Evolutionary conservation across 169 alveolate species (phyloP).

Genomic region (Plasmodium knowlesi): DNA sequence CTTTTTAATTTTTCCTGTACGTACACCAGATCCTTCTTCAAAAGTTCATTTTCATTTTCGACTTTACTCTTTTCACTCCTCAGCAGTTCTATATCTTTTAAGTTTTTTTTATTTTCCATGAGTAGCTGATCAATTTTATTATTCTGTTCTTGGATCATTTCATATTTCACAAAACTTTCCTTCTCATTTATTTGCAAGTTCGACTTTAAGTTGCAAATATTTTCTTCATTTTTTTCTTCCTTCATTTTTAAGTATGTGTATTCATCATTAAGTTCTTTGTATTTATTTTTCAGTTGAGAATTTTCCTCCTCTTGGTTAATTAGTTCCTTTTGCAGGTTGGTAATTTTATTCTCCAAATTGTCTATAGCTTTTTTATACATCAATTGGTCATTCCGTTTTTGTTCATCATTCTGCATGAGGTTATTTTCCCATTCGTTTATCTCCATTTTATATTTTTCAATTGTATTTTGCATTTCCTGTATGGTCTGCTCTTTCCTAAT

Average conservation of each 20-base stretch:
- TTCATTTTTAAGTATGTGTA: slow-evolving; percentile 2
- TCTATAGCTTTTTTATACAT: neutral
- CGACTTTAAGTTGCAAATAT: slow-evolving; percentile 16
- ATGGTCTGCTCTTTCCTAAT: neutral
- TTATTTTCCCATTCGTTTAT: neutral
- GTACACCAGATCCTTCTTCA: slow-evolving; percentile 42
- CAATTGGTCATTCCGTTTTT: neutral
- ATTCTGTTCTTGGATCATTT: slow-evolving; percentile 52
- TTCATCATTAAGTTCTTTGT: slow-evolving; percentile 23
- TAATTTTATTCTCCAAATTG: slow-evolving; percentile 2
- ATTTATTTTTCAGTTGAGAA: neutral
- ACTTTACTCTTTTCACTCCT: slow-evolving; percentile 43
- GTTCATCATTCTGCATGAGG: slow-evolving; percentile 7
- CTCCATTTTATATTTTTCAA: slow-evolving; percentile 17
- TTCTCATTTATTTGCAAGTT: slow-evolving; percentile 31
- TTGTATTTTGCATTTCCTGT: neutral
- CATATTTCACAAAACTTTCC: neutral
- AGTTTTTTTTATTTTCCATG: slow-evolving; percentile 31
- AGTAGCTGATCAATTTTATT: slow-evolving; percentile 14
- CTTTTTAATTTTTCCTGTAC: slow-evolving; percentile 57
- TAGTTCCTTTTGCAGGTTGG: neutral
- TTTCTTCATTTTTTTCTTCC: slow-evolving; percentile 66
- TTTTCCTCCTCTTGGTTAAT: slow-evolving; percentile 8
- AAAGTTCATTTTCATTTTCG: slow-evolving; percentile 53
- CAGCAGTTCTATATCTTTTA: slow-evolving; percentile 38